Evolutionary conservation across 2,329 filamentous ascomycete species (phyloP).

Genomic region (Fusarium sp.): DNA sequence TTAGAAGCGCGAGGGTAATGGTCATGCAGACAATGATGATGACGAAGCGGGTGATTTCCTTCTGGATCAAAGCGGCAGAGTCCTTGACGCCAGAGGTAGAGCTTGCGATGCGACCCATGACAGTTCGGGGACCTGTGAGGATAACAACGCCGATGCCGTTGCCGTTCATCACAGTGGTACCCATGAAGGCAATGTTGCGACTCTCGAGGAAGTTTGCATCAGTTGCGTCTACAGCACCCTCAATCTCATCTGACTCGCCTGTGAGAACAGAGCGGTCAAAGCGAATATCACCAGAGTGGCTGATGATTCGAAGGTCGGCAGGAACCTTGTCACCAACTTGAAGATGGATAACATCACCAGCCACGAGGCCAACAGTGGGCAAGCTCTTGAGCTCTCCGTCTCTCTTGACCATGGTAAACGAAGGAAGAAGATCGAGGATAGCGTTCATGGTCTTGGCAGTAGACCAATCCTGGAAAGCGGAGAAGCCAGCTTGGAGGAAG

Average conservation of each 20-base stretch:
- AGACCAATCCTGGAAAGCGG: constrained; percentile 64
- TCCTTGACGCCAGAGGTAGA: constrained; percentile 57
- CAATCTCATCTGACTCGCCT: constrained; percentile 59
- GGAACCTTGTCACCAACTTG: constrained; percentile 65
- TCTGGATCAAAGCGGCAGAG: constrained; percentile 58
- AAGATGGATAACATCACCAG: constrained; percentile 63
- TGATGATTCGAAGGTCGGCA: constrained; percentile 62
- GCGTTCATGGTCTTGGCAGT: constrained; percentile 63
- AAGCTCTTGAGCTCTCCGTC: constrained; percentile 60
- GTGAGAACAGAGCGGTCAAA: constrained; percentile 61
- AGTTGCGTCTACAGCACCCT: constrained; percentile 58
- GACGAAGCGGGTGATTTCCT: constrained; percentile 62
- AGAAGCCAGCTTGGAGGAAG: constrained; percentile 62
- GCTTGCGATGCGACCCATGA: constrained; percentile 60
- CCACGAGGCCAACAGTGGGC: constrained; percentile 60
- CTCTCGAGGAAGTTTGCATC: constrained; percentile 60
- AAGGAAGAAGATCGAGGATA: constrained; percentile 62
- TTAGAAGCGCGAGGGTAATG: constrained; percentile 56
- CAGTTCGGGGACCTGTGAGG: constrained; percentile 57
- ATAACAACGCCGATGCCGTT: constrained; percentile 58
- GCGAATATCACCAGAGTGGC: constrained; percentile 59
- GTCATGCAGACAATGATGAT: constrained; percentile 59
- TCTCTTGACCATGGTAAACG: constrained; percentile 60
- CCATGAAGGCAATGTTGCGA: constrained; percentile 61
- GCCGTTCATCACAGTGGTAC: constrained; percentile 60